A percentile compares a stretch with the other conserved stretches of the same genome.
Evolutionary conservation across 2,329 filamentous ascomycete genomes (phyloP).

Genomic region (Ampelomyces quisqualis): DNA sequence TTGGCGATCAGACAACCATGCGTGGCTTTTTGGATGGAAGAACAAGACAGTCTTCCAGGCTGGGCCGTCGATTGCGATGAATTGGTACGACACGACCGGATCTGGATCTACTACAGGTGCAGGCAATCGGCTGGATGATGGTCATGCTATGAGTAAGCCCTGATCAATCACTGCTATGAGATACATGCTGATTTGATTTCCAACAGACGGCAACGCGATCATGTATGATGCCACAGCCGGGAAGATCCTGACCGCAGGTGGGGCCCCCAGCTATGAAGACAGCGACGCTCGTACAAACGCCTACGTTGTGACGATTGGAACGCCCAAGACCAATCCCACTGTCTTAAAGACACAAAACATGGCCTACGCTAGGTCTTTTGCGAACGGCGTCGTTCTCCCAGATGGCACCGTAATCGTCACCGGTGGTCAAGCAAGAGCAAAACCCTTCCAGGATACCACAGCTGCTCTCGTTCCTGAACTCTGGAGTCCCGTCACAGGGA

Average conservation of each 20-base stretch:
- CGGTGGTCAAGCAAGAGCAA: slow-evolving; percentile 25
- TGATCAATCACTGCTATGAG: no score
- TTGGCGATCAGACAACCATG: slow-evolving; percentile 29
- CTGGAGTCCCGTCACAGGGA: slow-evolving; percentile 21
- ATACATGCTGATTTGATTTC: no score
- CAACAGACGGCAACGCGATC: slow-evolving; percentile 55
- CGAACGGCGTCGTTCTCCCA: slow-evolving; percentile 31
- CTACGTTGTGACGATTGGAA: slow-evolving; percentile 53
- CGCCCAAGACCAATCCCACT: slow-evolving; percentile 17
- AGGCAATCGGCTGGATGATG: slow-evolving; percentile 47
- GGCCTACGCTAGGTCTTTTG: slow-evolving; percentile 31
- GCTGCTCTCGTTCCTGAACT: slow-evolving; percentile 23
- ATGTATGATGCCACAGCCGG: slow-evolving; percentile 59
- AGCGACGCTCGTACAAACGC: slow-evolving; percentile 48
- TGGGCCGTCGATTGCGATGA: slow-evolving; percentile 26
- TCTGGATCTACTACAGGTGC: slow-evolving; percentile 47
- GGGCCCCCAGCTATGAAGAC: slow-evolving; percentile 50
- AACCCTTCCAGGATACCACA: slow-evolving; percentile 22
- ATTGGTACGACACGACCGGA: slow-evolving; percentile 57
- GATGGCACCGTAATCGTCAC: slow-evolving; percentile 39
- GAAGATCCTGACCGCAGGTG: slow-evolving; percentile 58
- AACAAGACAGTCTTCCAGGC: slow-evolving; percentile 25
- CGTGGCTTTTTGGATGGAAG: slow-evolving; percentile 27
- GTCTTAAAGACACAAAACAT: slow-evolving; percentile 28
- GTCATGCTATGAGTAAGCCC: slow-evolving; percentile 58